Evolutionary conservation across 305 asterid genomes (phyloP), one percentile per base, ranked within the genome.

Genomic region (Withania somnifera): DNA sequence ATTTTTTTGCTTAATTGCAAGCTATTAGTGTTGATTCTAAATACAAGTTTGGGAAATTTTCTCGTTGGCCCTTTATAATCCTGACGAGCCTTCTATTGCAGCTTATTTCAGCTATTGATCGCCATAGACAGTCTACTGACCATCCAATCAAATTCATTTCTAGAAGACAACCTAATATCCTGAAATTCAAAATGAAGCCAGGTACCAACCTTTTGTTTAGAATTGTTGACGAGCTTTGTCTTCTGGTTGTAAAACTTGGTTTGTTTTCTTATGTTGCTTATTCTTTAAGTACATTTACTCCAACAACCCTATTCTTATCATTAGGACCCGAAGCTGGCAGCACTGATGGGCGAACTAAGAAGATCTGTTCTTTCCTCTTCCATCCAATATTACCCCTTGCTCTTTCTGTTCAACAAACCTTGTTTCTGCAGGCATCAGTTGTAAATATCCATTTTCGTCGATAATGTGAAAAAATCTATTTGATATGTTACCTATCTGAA

Each of bases 61-160:
- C 8, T 40, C 5, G 5, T 73, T 14, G n/a, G 3, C 75, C 28
- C 11, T 47, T 45, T 73, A 73, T 14, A 42, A 53, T 61, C 19
- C 40, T 57, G 34, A 24, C 13, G 9, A 10, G 7, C 77, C 79
- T 45, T 73, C 64, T 50, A 8, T 75, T 88, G 90, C 97, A 95
- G 98, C 89, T 95, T 88, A 95, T 95, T 87, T 95, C 99, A 52
- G 95, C 99, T 50, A 86, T 89, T 77, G 99, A 94, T 78, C 92
- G 97, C 75, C 99, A 93, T 84, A 90, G 98, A 90, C 98, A 92
- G 87, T 87, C 91, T 32, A 90, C 95, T 79, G 97, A 96, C 87
- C 97, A 96, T 87, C 98, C 98, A 71, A 96, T 94, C 90, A 96
- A 93, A 89, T 96, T 95, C 92, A 93, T 90, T 83, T 89, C 87